These are phyloP conservation scores for Lipomyces mesembrius DNA, from an alignment of 805 yeast species.

Conservation along the genomic window DNA sequence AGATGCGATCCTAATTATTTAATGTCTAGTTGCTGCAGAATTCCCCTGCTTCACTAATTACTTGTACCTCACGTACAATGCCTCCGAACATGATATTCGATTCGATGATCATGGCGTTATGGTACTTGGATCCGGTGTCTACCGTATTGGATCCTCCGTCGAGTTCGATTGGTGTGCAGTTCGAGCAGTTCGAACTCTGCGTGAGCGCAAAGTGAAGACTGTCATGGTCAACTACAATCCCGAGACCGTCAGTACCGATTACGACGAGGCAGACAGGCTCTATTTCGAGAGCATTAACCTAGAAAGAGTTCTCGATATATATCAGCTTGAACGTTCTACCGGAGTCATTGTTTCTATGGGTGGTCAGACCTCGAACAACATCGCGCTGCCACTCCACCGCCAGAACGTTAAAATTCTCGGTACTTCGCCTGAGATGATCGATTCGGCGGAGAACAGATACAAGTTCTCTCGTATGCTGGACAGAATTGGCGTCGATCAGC, in stretches of 20 bases:
- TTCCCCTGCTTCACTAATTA: conserved; percentile 97
- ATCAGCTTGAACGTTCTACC: conserved; percentile 83
- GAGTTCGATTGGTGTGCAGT: conserved; percentile 99
- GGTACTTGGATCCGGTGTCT: conserved; percentile 98
- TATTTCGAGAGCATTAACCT: conserved; percentile 94
- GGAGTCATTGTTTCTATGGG: conserved; percentile 98
- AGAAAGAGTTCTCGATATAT: conserved; percentile 93
- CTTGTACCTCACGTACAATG: conserved; percentile 92
- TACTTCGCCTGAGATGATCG: conserved; percentile 98
- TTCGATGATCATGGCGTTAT: conserved; percentile 92
- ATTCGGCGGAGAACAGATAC: conserved; percentile 96
- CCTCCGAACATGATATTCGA: conserved; percentile 81
- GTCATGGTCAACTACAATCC: conserved; percentile 98
- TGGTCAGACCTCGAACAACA: conserved; percentile 97
- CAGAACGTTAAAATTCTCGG: conserved; percentile 95
- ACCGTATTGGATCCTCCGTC: conserved; percentile 97
- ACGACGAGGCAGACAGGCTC: conserved; percentile 95
- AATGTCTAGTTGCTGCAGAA: conserved; percentile 78
- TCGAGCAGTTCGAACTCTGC: conserved; percentile 89
- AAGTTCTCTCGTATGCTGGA: conserved; percentile 98
- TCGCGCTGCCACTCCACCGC: conserved; percentile 89
- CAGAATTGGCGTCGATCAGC: conserved; percentile 95
- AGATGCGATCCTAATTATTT: neutral
- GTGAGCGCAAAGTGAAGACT: conserved; percentile 84
- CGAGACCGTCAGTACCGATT: conserved; percentile 98